phyloP scores from a whole-genome alignment of 352 stramenopile genomes.

The Pythium sukuiense region DNA sequence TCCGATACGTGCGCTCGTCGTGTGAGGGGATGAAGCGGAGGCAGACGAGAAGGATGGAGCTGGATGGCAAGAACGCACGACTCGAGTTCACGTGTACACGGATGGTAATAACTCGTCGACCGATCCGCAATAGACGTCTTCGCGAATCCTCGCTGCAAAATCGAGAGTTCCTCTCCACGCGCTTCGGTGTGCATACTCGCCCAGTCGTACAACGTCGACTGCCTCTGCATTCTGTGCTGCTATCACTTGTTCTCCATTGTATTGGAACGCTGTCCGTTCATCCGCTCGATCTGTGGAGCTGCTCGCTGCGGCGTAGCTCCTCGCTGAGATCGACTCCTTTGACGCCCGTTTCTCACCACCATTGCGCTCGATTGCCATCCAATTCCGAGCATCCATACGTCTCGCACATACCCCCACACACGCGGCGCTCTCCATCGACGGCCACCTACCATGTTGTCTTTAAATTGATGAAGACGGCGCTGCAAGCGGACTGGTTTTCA shows the following conservation, averaged over 20 bases:
- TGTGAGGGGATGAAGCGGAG: neutral
- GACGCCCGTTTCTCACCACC: neutral
- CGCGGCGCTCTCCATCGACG: neutral
- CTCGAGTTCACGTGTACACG: neutral
- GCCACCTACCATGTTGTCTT: slow-evolving; percentile 85
- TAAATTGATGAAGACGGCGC: slow-evolving; percentile 75
- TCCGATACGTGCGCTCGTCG: neutral
- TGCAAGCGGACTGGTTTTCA: slow-evolving; percentile 70
- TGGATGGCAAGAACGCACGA: neutral
- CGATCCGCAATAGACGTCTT: too few relatives aligned
- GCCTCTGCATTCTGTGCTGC: neutral
- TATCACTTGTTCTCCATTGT: neutral
- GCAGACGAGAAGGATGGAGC: neutral
- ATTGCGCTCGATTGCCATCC: neutral
- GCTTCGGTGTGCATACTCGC: neutral
- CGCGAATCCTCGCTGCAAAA: neutral
- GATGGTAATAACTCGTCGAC: too few relatives aligned
- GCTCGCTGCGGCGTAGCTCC: neutral
- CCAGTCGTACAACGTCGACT: neutral
- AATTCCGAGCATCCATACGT: neutral
- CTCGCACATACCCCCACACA: neutral
- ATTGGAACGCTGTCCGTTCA: neutral
- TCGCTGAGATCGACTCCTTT: neutral
- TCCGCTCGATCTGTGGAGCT: slow-evolving; percentile 3
- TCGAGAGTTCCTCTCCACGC: neutral